phyloP scores from a whole-genome alignment of 163 green algal species.

The Chlamydomonas reinhardtii region DNA sequence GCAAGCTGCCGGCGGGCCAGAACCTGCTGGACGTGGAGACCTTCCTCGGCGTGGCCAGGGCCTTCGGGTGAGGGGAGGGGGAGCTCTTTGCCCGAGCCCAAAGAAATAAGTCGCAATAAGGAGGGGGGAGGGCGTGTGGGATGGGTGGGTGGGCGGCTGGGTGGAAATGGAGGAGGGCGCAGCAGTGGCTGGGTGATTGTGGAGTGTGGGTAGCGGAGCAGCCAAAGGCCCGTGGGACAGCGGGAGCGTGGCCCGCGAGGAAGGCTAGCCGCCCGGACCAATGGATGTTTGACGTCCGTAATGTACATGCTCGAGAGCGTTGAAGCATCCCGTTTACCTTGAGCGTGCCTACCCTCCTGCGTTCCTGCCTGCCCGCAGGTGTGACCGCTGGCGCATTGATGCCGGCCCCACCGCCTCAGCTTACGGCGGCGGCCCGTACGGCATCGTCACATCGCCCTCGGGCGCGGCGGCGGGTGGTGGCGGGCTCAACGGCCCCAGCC shows the following conservation, averaged over 20 bases:
- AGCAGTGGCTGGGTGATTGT: no score
- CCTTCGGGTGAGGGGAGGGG: constrained; percentile 22
- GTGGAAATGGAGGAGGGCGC: no score
- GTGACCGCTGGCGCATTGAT: constrained; percentile 41
- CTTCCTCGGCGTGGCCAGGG: constrained; percentile 32
- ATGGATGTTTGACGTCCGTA: no score
- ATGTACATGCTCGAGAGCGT: no score
- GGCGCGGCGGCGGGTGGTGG: constrained; percentile 1
- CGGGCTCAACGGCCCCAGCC: background rate
- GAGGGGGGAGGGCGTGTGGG: background rate
- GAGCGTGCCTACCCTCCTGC: no score
- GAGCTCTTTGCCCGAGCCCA: no score
- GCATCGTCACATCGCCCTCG: background rate
- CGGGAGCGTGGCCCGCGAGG: no score
- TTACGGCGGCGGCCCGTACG: background rate
- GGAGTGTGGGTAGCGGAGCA: no score
- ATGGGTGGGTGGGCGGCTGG: background rate
- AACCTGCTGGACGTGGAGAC: constrained; percentile 23
- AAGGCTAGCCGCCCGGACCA: no score
- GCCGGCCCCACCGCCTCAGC: background rate
- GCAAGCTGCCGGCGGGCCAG: constrained; percentile 20
- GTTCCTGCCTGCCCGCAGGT: background rate
- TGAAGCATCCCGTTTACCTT: no score
- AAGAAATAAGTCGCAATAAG: no score
- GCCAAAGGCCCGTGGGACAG: no score